Conservation (phyloP, 2,329 filamentous ascomycete species). For the Pyrenochaeta sp. region DNA sequence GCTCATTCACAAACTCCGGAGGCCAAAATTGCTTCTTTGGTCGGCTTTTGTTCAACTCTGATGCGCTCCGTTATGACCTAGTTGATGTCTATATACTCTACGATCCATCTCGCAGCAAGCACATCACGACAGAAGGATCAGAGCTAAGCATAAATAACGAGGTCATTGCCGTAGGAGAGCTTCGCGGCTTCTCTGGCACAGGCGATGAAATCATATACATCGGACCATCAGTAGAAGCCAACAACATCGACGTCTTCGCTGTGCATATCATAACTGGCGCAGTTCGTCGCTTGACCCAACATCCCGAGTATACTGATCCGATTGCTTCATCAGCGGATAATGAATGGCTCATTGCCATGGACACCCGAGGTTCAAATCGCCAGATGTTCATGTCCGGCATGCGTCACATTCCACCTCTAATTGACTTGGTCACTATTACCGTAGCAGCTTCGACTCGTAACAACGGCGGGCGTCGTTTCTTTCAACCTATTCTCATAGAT, state of each 20-base stretch:
- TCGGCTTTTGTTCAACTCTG: constrained; percentile 52
- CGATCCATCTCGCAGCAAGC: not conserved
- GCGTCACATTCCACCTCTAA: constrained; percentile 55
- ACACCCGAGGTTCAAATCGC: constrained; percentile 54
- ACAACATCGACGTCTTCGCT: constrained; percentile 58
- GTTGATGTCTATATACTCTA: constrained; percentile 50
- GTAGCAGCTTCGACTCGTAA: constrained; percentile 54
- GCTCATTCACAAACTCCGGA: constrained; percentile 41
- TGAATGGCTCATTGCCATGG: constrained; percentile 54
- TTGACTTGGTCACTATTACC: constrained; percentile 36
- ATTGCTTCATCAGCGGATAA: constrained; percentile 55
- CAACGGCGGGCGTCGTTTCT: constrained; percentile 58
- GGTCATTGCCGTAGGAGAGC: constrained; percentile 52
- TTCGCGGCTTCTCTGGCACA: constrained; percentile 56
- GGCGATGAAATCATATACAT: constrained; percentile 56
- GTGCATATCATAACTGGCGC: constrained; percentile 51
- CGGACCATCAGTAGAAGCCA: constrained; percentile 52
- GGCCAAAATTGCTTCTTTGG: constrained; percentile 48
- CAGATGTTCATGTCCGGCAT: constrained; percentile 55
- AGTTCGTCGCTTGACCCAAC: constrained; percentile 54
- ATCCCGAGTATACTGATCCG: constrained; percentile 58
- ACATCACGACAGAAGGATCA: constrained; percentile 1
- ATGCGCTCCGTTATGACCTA: constrained; percentile 49
- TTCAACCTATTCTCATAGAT: constrained; percentile 57
- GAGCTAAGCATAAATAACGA: constrained; percentile 42